Percentiles rank a stretch among this genome's conserved stretches.
phyloP scores from a whole-genome alignment of 306 rosid species.

The Senna siamea region DNA sequence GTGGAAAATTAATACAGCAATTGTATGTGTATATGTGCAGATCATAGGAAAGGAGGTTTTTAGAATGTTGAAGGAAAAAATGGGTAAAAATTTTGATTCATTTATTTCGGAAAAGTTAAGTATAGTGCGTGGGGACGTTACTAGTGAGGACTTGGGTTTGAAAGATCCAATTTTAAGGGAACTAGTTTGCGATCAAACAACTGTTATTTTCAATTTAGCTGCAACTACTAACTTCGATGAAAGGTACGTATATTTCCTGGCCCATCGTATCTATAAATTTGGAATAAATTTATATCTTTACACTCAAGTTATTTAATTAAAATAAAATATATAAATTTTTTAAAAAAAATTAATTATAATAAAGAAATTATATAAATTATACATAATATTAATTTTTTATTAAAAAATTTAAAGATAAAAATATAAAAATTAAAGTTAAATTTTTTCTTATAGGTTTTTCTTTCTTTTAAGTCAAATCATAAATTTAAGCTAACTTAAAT shows the following conservation, averaged over 20 bases:
- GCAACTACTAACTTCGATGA: constrained; percentile 82
- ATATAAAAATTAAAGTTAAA: no score
- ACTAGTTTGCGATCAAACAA: constrained; percentile 50
- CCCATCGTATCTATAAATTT: no score
- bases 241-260: constrained; percentile 61
- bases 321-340: no score
- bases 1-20: neutral
- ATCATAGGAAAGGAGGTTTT: constrained; percentile 72
- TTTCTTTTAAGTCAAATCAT: no score
- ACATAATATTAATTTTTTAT: no score
- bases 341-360: no score
- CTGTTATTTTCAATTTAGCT: constrained; percentile 72
- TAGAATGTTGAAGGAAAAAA: constrained; percentile 54
- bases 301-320: no score
- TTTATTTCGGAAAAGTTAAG: constrained; percentile 56
- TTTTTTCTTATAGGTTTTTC: no score
- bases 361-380: no score
- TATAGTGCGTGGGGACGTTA: constrained; percentile 69
- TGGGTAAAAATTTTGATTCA: constrained; percentile 52
- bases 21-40: constrained; percentile 34
- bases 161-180: constrained; percentile 51
- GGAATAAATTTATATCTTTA: no score
- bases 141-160: constrained; percentile 55
- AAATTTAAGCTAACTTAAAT: no score
- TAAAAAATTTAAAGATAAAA: no score